Evolutionary conservation across 495 filamentous ascomycete genomes (phyloP), one percentile per base, ranked within the genome.

Genomic region (Amphirosellinia nigrospora): DNA sequence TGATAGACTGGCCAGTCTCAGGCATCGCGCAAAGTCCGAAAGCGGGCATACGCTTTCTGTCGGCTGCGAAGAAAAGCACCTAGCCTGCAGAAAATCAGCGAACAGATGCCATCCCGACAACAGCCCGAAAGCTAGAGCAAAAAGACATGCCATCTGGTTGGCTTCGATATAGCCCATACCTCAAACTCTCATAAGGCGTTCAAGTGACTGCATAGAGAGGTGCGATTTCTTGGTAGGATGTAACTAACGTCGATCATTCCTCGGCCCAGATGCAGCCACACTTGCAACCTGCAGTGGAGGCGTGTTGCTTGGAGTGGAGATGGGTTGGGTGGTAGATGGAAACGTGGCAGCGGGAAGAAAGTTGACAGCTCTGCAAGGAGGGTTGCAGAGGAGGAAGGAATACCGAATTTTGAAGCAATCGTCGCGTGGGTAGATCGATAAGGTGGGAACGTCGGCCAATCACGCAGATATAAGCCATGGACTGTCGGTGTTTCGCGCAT

Each of bases 301-400:
- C 34, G 55, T 69, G 38, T 21, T 21, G 55, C 28, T 36, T 56
- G 58, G 4, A 38, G 28, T 50, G 65, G 55, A 36, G 21, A 64
- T 63, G 41, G 16, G 41, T 41, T 61, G 38, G 36, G 38, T 34
- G 2, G 41, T 36, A 26, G 66, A 60, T 61, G 23, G 39, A 41
- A 52, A 69, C 45, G 58, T 69, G 59, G 59, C 34, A 46, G 58
- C 58, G 56, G 55, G 46, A 41, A 21, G 56, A 62, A 66, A 67
- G 52, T 21, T 67, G 64, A 28, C 64, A 67, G 52, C 23, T 56
- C 38, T 59, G 50, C 64, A 55, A 56, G 64, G 48, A 67, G 64
- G 52, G 52, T 59, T 58, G 53, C 64, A 67, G 52, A 67, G 15
- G 39, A 36, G 39, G 34, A 32, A 38, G 8, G 13, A 45, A 36